phyloP scores from a whole-genome alignment of 192 early-diverging fungal species.

The Thamnidium elegans region DNA sequence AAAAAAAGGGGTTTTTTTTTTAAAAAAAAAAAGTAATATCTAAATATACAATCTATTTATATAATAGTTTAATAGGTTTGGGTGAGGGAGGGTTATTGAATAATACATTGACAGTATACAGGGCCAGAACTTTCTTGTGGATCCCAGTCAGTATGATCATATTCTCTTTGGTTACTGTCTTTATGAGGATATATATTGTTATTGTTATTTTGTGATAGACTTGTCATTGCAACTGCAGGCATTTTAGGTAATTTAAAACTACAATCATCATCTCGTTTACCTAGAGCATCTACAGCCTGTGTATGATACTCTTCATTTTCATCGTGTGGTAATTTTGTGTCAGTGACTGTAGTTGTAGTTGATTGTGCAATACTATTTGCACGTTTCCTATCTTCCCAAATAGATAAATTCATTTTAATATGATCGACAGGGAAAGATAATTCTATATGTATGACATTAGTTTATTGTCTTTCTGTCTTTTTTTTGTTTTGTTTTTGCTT shows the following conservation, averaged over 20 bases:
- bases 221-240: constrained; percentile 17
- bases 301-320: neutral
- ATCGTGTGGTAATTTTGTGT: neutral
- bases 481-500: neutral
- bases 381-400: constrained; percentile 23
- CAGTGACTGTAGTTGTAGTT: neutral
- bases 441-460: constrained; percentile 16
- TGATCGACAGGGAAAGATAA: constrained; percentile 30
- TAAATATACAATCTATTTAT: too few relatives aligned
- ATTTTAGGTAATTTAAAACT: constrained; percentile 14
- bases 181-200: neutral
- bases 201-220: neutral
- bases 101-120: constrained; percentile 14
- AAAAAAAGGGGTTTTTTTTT: too few relatives aligned
- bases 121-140: constrained; percentile 5
- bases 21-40: too few relatives aligned
- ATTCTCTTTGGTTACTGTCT: neutral
- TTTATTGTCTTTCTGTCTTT: neutral
- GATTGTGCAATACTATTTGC: constrained; percentile 1
- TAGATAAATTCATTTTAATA: constrained; percentile 23
- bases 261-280: neutral
- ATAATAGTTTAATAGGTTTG: too few relatives aligned
- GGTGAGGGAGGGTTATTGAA: constrained; percentile 1
- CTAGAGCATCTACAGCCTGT: neutral
- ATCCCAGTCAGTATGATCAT: constrained; percentile 4